Conservation (phyloP, 2,329 filamentous ascomycete genomes). For the Colletotrichum abscissum region DNA sequence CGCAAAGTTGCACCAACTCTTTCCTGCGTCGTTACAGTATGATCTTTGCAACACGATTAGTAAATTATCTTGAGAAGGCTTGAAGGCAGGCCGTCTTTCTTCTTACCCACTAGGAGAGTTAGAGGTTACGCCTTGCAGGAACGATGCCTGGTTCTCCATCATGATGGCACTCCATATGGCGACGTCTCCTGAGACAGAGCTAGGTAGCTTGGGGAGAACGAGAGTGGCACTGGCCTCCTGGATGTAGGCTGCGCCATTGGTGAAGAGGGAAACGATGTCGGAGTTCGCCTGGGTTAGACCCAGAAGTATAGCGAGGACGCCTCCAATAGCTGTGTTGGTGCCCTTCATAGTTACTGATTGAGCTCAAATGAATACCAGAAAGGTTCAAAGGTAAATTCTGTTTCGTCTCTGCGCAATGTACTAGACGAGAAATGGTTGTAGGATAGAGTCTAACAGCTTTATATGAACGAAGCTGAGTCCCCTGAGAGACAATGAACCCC, state of each 20-base stretch:
- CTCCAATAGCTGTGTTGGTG: background rate
- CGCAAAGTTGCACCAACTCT: conserved; percentile 21
- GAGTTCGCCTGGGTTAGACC: conserved; percentile 39
- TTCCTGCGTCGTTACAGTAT: conserved; percentile 6
- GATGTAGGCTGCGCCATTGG: conserved; percentile 12
- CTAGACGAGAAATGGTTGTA: background rate
- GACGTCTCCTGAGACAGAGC: conserved; percentile 9
- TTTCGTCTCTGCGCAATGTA: background rate
- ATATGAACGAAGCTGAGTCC: background rate
- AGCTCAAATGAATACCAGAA: background rate
- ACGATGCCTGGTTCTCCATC: conserved; percentile 16
- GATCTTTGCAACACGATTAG: background rate
- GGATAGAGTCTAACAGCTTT: background rate
- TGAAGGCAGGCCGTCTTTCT: background rate
- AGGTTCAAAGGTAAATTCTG: background rate
- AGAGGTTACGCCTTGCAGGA: conserved; percentile 19
- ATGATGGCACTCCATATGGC: conserved; percentile 23
- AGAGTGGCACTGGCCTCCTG: conserved; percentile 18
- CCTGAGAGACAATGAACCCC: background rate
- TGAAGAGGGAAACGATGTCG: background rate
- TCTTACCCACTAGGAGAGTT: conserved; percentile 19
- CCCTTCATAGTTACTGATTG: background rate
- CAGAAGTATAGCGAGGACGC: conserved; percentile 45
- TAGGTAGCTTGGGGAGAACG: conserved; percentile 5
- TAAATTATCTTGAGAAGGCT: background rate